Evolutionary conservation across 371 early-diverging fungal genomes (phyloP), one percentile per base, ranked within the genome.

Genomic region (Batrachochytrium dendrobatidis): DNA sequence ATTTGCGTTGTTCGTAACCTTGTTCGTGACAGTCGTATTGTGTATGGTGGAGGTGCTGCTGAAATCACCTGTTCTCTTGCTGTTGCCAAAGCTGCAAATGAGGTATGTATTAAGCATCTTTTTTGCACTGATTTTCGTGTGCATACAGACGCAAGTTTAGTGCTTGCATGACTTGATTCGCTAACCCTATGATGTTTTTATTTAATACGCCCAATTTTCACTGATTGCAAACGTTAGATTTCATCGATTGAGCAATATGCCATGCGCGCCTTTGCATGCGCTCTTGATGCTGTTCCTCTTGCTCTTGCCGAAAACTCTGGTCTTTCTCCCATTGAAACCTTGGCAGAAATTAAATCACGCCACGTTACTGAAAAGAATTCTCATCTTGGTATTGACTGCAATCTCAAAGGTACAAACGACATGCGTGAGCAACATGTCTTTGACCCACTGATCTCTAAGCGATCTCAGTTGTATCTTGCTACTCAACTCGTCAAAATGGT

Each of bases 11-110:
- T 98, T 31, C 90, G 99, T 66, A 99, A 99, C 75, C 78, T 99
- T 63, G 85, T 99, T 39, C 82, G 86, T 53, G 94, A 97, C 74
- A 94, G 92, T 81, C 91, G 94, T 62, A 92, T 99, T 44, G 98
- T 99, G 4, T 99, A 99, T 75, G 99, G 99, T 61, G 99, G 99
- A 62, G 99, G 99, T 60, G 91, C 96, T 43, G 92, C 96, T 55
- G 99, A 99, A 76, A 91, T 99, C 67, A 83, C 92, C 65, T 91
- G 92, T 74, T 87, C 98, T 28, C 75, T 98, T 51, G 95, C 91
- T 29, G 92, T 98, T 39, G 79, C 89, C 48, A 84, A 86, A 66
- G 95, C 89, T 34, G 99, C 99, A 20, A 97, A 96, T 74, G 83
- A 87, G 71, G 74, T 83, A 59, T 66, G 55, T 31, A 59, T 60